Evolutionary conservation across 768 basidiomycete genomes (phyloP), one percentile per base, ranked within the genome.

Genomic region (Plicaturopsis crispa): DNA sequence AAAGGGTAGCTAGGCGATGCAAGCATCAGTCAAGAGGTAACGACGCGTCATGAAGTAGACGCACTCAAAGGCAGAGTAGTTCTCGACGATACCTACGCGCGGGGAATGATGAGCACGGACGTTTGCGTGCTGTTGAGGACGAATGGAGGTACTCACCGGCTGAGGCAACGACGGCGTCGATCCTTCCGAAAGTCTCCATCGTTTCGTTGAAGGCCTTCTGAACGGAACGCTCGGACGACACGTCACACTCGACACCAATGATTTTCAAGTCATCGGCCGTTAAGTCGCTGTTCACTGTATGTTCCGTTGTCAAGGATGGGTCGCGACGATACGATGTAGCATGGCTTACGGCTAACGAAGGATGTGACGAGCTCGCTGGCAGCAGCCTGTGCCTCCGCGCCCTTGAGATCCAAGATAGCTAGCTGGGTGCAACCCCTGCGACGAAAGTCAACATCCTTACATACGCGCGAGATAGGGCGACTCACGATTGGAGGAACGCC

Each of bases 91-190:
- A 24, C 86, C 86, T 86, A 54, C 23, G 23, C n/a, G 26, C 14
- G 14, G 26, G 8, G 14, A 28, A 28, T 14, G 14, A 8, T 28
- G 26, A 28, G 26, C 14, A 8, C 26, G 14, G 37, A 30, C 33
- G 31, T 20, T 6, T 14, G 32, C 4, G 38, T 23, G 32, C 35
- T 24, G 21, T 23, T 14, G 28, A 23, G 33, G 47, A 52, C 31
- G 13, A n/a, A 46, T 28, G 3, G 16, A 51, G 65, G 43, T 48
- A 76, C n/a, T n/a, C n/a, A n/a, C 93, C 93, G 37, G 94, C 91
- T 39, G 84, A 91, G 18, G 90, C 87, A 40, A 92, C 87, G 35
- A 87, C 84, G 13, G 77, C 74, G 56, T 94, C 90, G 17, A 94
- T 62, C 16, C 78, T 70, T 14, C 87, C 87, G 30, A 69, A 78